These are phyloP conservation scores for Mytilinidion resinicola DNA, from an alignment of 495 filamentous ascomycete genomes.

Conservation along the genomic window DNA sequence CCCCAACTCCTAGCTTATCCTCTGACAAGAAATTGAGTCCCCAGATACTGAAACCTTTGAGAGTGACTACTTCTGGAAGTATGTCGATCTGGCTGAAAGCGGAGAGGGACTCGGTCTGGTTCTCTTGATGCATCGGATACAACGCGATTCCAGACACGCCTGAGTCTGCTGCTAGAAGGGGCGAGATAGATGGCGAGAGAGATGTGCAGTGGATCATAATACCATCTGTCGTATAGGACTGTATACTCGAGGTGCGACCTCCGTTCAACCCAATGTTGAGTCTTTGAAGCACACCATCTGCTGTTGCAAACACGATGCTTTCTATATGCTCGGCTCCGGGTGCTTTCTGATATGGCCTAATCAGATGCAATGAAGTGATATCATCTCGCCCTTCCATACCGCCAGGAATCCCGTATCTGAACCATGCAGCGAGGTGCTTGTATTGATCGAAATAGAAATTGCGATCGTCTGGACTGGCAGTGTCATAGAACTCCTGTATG, in stretches of 20 bases:
- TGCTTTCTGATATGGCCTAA: slow-evolving; percentile 39
- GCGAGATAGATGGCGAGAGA: slow-evolving; percentile 18
- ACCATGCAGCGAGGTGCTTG: slow-evolving; percentile 37
- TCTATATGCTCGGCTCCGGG: slow-evolving; percentile 34
- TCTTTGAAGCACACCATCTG: slow-evolving; percentile 40
- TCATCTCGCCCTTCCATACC: slow-evolving; percentile 56
- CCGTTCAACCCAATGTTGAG: slow-evolving; percentile 21
- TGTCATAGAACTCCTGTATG: slow-evolving; percentile 8
- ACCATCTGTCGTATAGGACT: slow-evolving; percentile 18
- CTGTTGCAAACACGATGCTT: slow-evolving; percentile 40
- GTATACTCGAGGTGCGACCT: slow-evolving; percentile 9
- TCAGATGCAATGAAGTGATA: slow-evolving; percentile 51
- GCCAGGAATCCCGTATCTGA: slow-evolving; percentile 47
- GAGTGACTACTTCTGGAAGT: slow-evolving; percentile 10
- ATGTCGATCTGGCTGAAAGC: slow-evolving; percentile 38
- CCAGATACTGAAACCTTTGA: slow-evolving; percentile 40
- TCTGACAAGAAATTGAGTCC: slow-evolving; percentile 47
- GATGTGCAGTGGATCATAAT: slow-evolving; percentile 17
- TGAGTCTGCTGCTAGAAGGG: slow-evolving; percentile 28
- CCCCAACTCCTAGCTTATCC: slow-evolving; percentile 45
- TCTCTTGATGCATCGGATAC: slow-evolving; percentile 39
- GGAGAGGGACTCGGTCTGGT: slow-evolving; percentile 26
- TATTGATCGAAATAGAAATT: slow-evolving; percentile 23
- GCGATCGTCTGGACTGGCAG: slow-evolving; percentile 7
- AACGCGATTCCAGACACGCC: slow-evolving; percentile 26